Base-by-base conservation (phyloP, 2,329 filamentous ascomycete species). In the Pseudogymnoascus sp. region DNA sequence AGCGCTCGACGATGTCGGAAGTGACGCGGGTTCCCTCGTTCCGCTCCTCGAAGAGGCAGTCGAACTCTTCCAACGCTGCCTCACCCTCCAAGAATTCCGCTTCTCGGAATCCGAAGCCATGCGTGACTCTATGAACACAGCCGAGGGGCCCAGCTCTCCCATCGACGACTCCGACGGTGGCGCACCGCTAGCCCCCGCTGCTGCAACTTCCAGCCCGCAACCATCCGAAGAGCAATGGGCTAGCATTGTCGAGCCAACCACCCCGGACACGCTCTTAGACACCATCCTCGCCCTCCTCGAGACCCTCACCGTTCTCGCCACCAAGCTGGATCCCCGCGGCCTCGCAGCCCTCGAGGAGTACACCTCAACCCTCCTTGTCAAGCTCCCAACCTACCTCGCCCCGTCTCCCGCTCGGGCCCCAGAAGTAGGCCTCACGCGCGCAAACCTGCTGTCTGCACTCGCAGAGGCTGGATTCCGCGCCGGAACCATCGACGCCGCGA, bases 241-340 rank as follows among this genome's bases (percentile, higher is more conserved):
- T 15, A 81, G 78, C 3, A 78, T 90, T n/a, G 77, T 87, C 60
- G 85, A 87, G 64, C 83, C 86, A 0, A 76, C 89, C 25, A 87
- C 85, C 1, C 80, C 82, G 25, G 77, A 80, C 57, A 83, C 84
- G 1, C 78, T 91, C 6, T 75, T 90, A 1, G 88, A 91, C 63
- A 90, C 86, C 0, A 78, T 85, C 12, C 76, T 88, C 33, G 85
- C 86, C 4, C 83, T 87, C 64, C 71, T 90, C 58, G 83, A 75
- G 66, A 80, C 74, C 57, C 78, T 78, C 69, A 82, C 75, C 62
- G 80, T 73, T 39, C 75, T 80, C 60, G 78, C 66, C 62, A 79
- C 65, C 9, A 64, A 67, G 59, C 76, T 71, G 68, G 73, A 68
- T 9, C 70, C 68, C 3, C 73, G 72, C 39, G 75, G 73, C 9